Conservation (phyloP, 2,329 filamentous ascomycete species). For the Trichoderma gracile region DNA sequence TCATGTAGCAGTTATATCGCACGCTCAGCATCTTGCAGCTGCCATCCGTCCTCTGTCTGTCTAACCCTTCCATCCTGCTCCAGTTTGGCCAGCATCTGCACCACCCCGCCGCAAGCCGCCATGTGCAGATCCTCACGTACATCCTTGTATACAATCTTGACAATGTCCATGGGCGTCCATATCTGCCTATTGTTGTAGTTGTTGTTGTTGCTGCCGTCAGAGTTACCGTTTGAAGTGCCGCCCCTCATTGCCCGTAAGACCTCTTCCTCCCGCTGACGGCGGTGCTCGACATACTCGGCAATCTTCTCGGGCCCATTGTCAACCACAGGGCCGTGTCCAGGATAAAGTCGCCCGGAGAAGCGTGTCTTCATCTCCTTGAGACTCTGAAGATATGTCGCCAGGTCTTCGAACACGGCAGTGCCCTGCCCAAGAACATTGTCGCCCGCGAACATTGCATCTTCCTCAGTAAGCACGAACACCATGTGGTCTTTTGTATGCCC, state of each 20-base stretch:
- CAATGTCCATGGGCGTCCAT: slow-evolving; percentile 77
- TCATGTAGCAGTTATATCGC: not conserved
- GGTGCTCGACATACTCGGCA: slow-evolving; percentile 78
- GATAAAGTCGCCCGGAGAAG: slow-evolving; percentile 73
- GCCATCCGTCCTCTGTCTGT: slow-evolving; percentile 39
- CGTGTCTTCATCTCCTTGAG: slow-evolving; percentile 67
- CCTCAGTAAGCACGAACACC: slow-evolving; percentile 72
- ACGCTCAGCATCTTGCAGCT: slow-evolving; percentile 29
- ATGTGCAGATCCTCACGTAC: slow-evolving; percentile 73
- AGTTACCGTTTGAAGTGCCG: slow-evolving; percentile 33
- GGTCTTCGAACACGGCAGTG: slow-evolving; percentile 80
- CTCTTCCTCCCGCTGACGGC: slow-evolving; percentile 76
- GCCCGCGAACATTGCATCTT: slow-evolving; percentile 83
- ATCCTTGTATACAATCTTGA: slow-evolving; percentile 82
- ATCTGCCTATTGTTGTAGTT: slow-evolving; percentile 27
- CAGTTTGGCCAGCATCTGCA: slow-evolving; percentile 80
- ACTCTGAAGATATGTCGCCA: slow-evolving; percentile 66
- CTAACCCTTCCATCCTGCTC: slow-evolving; percentile 68
- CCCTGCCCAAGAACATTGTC: slow-evolving; percentile 89
- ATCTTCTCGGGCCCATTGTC: slow-evolving; percentile 72
- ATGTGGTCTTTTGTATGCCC: slow-evolving; percentile 84
- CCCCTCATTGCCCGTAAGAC: slow-evolving; percentile 64
- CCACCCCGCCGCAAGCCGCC: slow-evolving; percentile 73
- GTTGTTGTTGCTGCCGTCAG: not conserved
- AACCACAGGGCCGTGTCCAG: slow-evolving; percentile 81